These are phyloP conservation scores for Cyberlindnera bimundalis DNA, from an alignment of 805 yeast genomes.

Conservation along the genomic window DNA sequence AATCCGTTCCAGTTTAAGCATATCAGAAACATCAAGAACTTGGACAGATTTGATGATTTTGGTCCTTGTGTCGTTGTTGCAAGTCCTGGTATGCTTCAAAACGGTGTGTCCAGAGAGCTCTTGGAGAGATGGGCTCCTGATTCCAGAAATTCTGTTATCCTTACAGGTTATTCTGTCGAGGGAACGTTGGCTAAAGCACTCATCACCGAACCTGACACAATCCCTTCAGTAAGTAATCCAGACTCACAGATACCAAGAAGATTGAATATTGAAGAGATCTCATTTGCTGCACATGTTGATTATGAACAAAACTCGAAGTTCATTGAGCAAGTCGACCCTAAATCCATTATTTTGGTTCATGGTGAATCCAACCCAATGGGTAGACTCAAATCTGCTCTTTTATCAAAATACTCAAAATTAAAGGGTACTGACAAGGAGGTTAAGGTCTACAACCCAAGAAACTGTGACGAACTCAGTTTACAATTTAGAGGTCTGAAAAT, in stretches of 20 bases:
- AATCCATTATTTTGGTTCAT: slow-evolving; percentile 85
- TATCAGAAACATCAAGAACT: slow-evolving; percentile 71
- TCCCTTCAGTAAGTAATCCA: slow-evolving; percentile 78
- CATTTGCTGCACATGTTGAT: slow-evolving; percentile 99
- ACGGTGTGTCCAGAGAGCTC: slow-evolving; percentile 88
- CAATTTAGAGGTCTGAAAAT: slow-evolving; percentile 80
- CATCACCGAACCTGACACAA: slow-evolving; percentile 84
- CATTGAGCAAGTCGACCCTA: slow-evolving; percentile 83
- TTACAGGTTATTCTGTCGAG: slow-evolving; percentile 97
- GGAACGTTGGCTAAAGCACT: slow-evolving; percentile 96
- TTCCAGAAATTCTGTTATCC: slow-evolving; percentile 76
- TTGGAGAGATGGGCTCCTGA: slow-evolving; percentile 98
- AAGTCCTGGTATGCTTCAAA: slow-evolving; percentile 97
- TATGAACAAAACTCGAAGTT: slow-evolving; percentile 90
- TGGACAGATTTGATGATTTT: slow-evolving; percentile 85
- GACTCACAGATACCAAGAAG: slow-evolving; percentile 85
- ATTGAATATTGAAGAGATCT: slow-evolving; percentile 83
- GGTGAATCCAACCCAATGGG: slow-evolving; percentile 99
- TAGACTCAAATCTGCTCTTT: slow-evolving; percentile 84
- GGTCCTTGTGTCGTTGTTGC: slow-evolving; percentile 97
- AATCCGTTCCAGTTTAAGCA: slow-evolving; percentile 91
- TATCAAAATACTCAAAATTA: slow-evolving; percentile 77
- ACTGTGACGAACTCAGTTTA: slow-evolving; percentile 74
- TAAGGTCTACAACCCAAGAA: slow-evolving; percentile 86
- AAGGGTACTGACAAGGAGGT: slow-evolving; percentile 89